phyloP scores from a whole-genome alignment of 495 filamentous ascomycete genomes.

The Haplographium delicatum region DNA sequence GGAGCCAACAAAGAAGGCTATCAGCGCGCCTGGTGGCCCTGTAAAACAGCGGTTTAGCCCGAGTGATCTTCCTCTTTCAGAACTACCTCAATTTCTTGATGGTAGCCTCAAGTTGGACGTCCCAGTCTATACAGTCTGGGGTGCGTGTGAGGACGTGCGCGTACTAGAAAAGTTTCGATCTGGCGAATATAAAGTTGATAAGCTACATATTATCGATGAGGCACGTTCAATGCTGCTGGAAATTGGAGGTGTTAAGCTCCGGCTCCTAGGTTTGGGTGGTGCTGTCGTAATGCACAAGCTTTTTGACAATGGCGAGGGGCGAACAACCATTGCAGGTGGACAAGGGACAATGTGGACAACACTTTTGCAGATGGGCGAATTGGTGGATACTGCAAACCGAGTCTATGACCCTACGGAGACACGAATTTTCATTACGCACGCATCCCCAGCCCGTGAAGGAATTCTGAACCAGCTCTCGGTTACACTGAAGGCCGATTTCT shows the following conservation, averaged over 20 bases:
- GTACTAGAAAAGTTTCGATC: conserved; percentile 98
- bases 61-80: conserved; percentile 85
- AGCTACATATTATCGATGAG: conserved; percentile 97
- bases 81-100: conserved; percentile 86
- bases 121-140: conserved; percentile 98
- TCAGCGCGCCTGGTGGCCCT: conserved; percentile 53
- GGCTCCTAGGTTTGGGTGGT: conserved; percentile 87
- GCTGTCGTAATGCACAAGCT: conserved; percentile 99
- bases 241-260: conserved; percentile 91
- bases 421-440: conserved; percentile 95
- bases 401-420: conserved; percentile 98
- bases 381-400: conserved; percentile 95
- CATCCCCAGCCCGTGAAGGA: conserved; percentile 93
- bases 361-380: conserved; percentile 94
- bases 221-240: conserved; percentile 91
- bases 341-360: conserved; percentile 99
- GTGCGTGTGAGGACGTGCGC: conserved; percentile 96
- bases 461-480: conserved; percentile 98
- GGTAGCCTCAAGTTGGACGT: conserved; percentile 86
- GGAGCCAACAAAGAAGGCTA: conserved; percentile 80
- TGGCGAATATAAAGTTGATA: conserved; percentile 95
- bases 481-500: conserved; percentile 97
- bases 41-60: conserved; percentile 78
- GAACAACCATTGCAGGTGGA: conserved; percentile 96
- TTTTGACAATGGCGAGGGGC: conserved; percentile 97